These are phyloP conservation scores for Globisporangium barbulae DNA, from an alignment of 352 stramenopile species.

Conservation along the genomic window DNA sequence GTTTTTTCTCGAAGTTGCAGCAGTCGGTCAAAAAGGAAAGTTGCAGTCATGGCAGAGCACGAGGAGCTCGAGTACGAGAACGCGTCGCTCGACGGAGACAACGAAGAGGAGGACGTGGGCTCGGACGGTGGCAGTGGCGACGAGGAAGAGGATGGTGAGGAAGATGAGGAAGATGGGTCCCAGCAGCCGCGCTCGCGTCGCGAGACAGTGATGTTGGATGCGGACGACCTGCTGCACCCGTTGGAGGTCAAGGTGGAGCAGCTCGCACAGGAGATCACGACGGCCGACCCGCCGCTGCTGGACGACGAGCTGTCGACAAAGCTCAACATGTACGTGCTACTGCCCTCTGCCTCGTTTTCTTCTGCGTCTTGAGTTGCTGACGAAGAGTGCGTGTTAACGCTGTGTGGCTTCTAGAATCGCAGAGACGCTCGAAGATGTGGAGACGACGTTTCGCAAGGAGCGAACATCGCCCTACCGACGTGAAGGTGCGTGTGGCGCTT, in stretches of 20 bases:
- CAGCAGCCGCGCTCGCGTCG: slow-evolving; percentile 23
- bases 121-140: slow-evolving; percentile 3
- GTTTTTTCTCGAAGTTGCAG: background rate
- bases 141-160: slow-evolving; percentile 15
- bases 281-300: slow-evolving; percentile 32
- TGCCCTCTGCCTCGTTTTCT: background rate
- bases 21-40: background rate
- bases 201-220: slow-evolving; percentile 23
- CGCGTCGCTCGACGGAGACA: background rate
- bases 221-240: slow-evolving; percentile 49
- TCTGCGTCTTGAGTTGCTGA: slow-evolving; percentile 3
- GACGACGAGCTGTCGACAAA: slow-evolving; percentile 65
- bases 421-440: slow-evolving; percentile 72
- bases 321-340: slow-evolving; percentile 68
- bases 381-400: background rate
- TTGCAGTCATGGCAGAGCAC: slow-evolving; percentile 1
- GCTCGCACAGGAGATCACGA: slow-evolving; percentile 65
- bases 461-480: slow-evolving; percentile 63
- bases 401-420: slow-evolving; percentile 42
- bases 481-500: slow-evolving; percentile 39
- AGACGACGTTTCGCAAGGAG: slow-evolving; percentile 75
- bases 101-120: background rate
- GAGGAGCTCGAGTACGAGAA: background rate
- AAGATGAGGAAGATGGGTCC: slow-evolving; percentile 7
- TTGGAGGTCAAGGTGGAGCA: slow-evolving; percentile 59